Base-by-base conservation (phyloP, 345 rosid genomes). In the Pseudoturritis turrita region DNA sequence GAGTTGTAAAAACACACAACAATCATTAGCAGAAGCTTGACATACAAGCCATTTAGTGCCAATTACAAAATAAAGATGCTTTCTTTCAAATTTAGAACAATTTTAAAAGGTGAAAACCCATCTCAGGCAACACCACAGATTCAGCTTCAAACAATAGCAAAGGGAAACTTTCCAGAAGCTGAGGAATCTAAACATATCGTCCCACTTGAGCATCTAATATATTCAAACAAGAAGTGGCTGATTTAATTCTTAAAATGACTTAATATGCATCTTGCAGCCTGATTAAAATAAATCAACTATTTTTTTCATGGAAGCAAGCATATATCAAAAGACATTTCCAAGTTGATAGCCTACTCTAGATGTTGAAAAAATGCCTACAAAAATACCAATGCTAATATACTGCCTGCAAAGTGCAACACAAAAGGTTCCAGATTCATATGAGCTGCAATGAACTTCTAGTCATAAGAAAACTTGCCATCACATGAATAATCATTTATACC, bases 261-360 rank as follows among this genome's bases (percentile, higher is more conserved):
- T 25, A 5, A 25, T 39, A 68, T 21, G 45, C 18, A 51, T 18
- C 44, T 22, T 28, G 52, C 28, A 5, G 33, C 43, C 52, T 50
- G 61, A 39, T 18, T 17, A 39, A 61, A 36, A 26, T 21, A 26
- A 39, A 18, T 18, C 2, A 40, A 62, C 51, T 50, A n/a, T 26
- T 49, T 23, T 31, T 12, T 15, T 46, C 25, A 7, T 21, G 22
- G 11, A 57, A 70, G 25, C 56, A 45, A 33, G 11, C 36, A 33
- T 9, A 45, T 33, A 70, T 29, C 25, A 33, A n/a, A 46, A n/a
- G 9, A 33, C 17, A 29, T 12, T 41, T 68, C 33, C 65, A 69
- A 43, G 65, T 25, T 43, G n/a, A 40, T 58, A 58, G 67, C 43
- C 53, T 61, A 50, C 52, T 49, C 52, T 49, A 60, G 12, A 47